These are phyloP conservation scores for Cyberlindnera americana DNA, from an alignment of 805 yeast species.

Conservation along the genomic window DNA sequence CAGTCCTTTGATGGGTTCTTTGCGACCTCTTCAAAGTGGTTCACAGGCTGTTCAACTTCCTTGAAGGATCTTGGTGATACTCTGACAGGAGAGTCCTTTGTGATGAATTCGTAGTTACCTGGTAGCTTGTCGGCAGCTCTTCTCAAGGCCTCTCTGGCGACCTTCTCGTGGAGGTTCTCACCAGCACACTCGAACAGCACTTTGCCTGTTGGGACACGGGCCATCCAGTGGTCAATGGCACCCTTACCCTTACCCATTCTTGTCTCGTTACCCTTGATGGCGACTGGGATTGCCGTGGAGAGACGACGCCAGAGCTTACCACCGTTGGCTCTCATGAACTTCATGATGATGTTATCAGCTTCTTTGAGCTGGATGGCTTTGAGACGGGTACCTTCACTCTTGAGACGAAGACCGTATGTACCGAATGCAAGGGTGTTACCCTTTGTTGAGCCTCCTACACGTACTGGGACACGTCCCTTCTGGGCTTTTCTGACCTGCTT, in stretches of 20 bases:
- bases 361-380: constrained; percentile 86
- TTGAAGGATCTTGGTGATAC: constrained; percentile 62
- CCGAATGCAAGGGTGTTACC: constrained; percentile 86
- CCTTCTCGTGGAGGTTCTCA: constrained; percentile 75
- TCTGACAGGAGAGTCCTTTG: constrained; percentile 59
- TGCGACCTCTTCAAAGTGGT: constrained; percentile 53
- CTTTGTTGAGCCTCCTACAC: constrained; percentile 90
- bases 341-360: constrained; percentile 82
- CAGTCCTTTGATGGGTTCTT: constrained; percentile 64
- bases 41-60: constrained; percentile 39
- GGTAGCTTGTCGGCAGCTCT: constrained; percentile 92
- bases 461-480: constrained; percentile 91
- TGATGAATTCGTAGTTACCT: constrained; percentile 84
- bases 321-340: constrained; percentile 75
- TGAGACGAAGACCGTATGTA: constrained; percentile 78
- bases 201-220: constrained; percentile 93
- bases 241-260: constrained; percentile 99
- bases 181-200: constrained; percentile 80
- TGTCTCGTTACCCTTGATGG: constrained; percentile 95
- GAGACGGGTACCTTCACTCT: constrained; percentile 82
- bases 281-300: constrained; percentile 82
- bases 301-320: constrained; percentile 79
- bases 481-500: constrained; percentile 59
- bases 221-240: constrained; percentile 95
- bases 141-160: constrained; percentile 85